These are phyloP conservation scores for Bauhinia variegata DNA, from an alignment of 306 rosid genomes.

Conservation along the genomic window DNA sequence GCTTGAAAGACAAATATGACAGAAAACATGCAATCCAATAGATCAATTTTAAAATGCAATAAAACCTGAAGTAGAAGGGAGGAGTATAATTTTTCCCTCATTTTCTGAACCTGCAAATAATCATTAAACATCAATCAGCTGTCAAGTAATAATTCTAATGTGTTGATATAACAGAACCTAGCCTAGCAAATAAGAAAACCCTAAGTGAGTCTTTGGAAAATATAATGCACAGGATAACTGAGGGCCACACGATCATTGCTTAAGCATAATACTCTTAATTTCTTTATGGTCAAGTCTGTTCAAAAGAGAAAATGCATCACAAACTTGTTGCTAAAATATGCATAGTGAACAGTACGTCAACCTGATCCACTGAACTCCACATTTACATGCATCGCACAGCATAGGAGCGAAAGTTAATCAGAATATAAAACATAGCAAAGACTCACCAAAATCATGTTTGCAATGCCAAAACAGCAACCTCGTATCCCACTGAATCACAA, in stretches of 20 bases:
- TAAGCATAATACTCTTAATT: slow-evolving; percentile 24
- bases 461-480: slow-evolving; percentile 90
- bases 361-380: neutral
- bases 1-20: neutral
- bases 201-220: slow-evolving; percentile 17
- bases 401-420: slow-evolving; percentile 12
- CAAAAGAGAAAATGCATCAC: neutral
- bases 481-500: slow-evolving; percentile 83
- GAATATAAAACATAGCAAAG: neutral
- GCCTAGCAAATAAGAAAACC: neutral
- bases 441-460: slow-evolving; percentile 94
- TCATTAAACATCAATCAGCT: slow-evolving; percentile 31
- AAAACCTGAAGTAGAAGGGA: slow-evolving; percentile 90
- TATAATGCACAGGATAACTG: neutral
- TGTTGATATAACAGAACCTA: slow-evolving; percentile 15
- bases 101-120: slow-evolving; percentile 82
- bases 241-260: slow-evolving; percentile 14
- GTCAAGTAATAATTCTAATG: neutral
- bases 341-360: neutral
- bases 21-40: neutral
- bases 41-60: slow-evolving; percentile 27
- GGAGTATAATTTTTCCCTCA: slow-evolving; percentile 92
- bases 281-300: neutral
- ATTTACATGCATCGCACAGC: neutral
- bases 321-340: neutral